These are phyloP conservation scores for Chrysoporthe deuterocubensis DNA, from an alignment of 2,329 filamentous ascomycete genomes.

Conservation along the genomic window DNA sequence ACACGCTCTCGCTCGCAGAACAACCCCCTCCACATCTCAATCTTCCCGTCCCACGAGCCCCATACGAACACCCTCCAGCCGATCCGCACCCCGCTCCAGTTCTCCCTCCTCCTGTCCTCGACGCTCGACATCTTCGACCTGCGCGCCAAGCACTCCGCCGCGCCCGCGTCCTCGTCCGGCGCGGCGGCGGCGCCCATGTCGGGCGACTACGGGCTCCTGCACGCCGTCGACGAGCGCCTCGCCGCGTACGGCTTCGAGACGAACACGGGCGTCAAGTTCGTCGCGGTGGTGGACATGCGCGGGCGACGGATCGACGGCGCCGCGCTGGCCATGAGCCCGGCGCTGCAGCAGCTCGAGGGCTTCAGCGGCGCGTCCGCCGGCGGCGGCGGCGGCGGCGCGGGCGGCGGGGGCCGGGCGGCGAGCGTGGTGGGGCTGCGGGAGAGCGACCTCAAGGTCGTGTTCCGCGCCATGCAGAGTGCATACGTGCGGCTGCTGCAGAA, in stretches of 20 bases:
- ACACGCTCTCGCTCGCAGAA: constrained; percentile 61
- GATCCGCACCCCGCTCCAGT: constrained; percentile 79
- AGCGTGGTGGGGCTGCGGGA: constrained; percentile 73
- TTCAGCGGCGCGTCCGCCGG: not conserved
- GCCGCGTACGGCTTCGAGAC: constrained; percentile 96
- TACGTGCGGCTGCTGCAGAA: constrained; percentile 90
- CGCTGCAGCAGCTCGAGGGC: constrained; percentile 21
- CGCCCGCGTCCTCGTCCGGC: constrained; percentile 48
- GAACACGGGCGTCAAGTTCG: constrained; percentile 90
- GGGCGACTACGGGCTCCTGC: constrained; percentile 88
- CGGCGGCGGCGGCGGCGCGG: not conserved
- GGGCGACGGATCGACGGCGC: constrained; percentile 59
- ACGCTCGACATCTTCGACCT: constrained; percentile 94
- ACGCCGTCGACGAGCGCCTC: constrained; percentile 90
- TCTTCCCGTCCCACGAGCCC: constrained; percentile 77
- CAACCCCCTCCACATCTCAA: constrained; percentile 90
- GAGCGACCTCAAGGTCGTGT: constrained; percentile 87
- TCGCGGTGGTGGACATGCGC: constrained; percentile 89
- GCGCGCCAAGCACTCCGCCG: constrained; percentile 63
- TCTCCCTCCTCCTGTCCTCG: constrained; percentile 86
- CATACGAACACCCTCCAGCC: constrained; percentile 53
- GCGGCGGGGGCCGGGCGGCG: constrained; percentile 32
- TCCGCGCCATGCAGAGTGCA: constrained; percentile 88
- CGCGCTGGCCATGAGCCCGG: constrained; percentile 29
- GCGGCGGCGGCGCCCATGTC: constrained; percentile 52